These are phyloP conservation scores for Suillus clintonianus DNA, from an alignment of 768 basidiomycete species.

Conservation along the genomic window DNA sequence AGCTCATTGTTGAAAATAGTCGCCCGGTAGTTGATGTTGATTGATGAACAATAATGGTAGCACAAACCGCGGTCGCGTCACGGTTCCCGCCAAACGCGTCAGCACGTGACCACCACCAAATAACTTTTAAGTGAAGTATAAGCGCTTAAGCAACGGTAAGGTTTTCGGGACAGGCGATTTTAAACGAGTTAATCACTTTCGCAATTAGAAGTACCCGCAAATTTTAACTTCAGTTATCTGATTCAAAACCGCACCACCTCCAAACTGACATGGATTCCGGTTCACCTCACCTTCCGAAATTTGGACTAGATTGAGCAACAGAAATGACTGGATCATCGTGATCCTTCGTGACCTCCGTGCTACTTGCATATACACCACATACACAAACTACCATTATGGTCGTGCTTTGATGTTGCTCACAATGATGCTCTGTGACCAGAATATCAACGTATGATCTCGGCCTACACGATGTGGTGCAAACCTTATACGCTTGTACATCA, in stretches of 20 bases:
- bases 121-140: too few relatives aligned
- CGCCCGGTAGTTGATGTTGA: slow-evolving; percentile 4
- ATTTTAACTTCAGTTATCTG: background rate
- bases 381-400: slow-evolving; percentile 34
- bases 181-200: too few relatives aligned
- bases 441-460: slow-evolving; percentile 9
- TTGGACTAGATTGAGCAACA: background rate
- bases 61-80: background rate
- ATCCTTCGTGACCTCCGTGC: too few relatives aligned
- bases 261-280: background rate
- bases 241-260: background rate
- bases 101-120: background rate
- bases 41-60: background rate
- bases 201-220: background rate
- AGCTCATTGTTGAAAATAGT: slow-evolving; percentile 54
- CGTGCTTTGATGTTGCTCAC: slow-evolving; percentile 69
- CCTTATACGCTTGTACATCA: slow-evolving; percentile 93
- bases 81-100: background rate
- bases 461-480: slow-evolving; percentile 23
- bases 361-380: background rate
- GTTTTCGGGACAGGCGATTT: too few relatives aligned
- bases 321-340: background rate
- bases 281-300: background rate
- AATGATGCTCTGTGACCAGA: slow-evolving; percentile 61
- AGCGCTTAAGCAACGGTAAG: too few relatives aligned